Evolutionary conservation across 345 rosid genomes (phyloP).

Genomic region (Psidium friedrichsthalianum): DNA sequence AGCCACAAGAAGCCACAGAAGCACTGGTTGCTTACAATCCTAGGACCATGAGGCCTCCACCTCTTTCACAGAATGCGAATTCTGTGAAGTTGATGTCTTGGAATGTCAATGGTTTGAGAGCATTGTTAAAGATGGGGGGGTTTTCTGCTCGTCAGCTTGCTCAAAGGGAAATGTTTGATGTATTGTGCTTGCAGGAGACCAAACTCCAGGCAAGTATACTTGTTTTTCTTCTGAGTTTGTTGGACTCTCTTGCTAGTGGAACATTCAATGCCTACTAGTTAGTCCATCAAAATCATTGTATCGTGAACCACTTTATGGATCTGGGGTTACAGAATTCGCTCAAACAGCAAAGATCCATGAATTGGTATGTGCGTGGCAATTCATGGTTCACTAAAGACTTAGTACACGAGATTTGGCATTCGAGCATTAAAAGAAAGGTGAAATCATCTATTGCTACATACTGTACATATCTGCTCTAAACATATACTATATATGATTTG

Average conservation of each 20-base stretch:
- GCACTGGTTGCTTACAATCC: slow-evolving; percentile 76
- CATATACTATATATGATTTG: not conserved
- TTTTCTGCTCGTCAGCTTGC: slow-evolving; percentile 81
- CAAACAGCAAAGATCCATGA: not conserved
- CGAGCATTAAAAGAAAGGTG: not conserved
- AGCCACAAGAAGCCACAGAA: slow-evolving; percentile 92
- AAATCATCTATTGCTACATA: not conserved
- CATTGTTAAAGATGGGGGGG: slow-evolving; percentile 56
- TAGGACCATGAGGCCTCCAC: slow-evolving; percentile 60
- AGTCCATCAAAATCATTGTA: not conserved
- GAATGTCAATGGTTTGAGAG: slow-evolving; percentile 94
- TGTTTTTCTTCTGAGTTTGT: not conserved
- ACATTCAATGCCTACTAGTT: not conserved
- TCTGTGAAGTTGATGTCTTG: slow-evolving; percentile 75
- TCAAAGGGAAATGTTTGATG: slow-evolving; percentile 68
- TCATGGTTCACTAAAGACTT: not conserved
- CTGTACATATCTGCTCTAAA: not conserved
- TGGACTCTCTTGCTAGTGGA: not conserved
- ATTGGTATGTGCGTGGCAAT: not conserved
- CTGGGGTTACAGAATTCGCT: not conserved
- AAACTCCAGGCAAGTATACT: slow-evolving; percentile 57
- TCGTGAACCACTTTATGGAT: not conserved
- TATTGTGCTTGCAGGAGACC: slow-evolving; percentile 93
- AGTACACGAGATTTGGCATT: not conserved
- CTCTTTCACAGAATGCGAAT: slow-evolving; percentile 31